phyloP scores from a whole-genome alignment of 169 alveolate species.

The Plasmodium relictum region DNA sequence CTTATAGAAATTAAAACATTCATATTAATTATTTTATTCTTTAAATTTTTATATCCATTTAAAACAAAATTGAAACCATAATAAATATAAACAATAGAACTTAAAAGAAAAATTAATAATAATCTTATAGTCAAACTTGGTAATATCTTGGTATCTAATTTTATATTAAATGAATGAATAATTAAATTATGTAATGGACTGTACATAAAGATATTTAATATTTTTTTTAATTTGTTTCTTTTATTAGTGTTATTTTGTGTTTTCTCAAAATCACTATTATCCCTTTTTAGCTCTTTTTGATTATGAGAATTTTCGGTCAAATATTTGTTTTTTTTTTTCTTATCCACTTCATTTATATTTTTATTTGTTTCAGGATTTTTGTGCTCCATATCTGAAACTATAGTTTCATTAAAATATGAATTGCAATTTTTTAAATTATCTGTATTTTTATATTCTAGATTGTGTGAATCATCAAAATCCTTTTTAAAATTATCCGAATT shows the following conservation, averaged over 20 bases:
- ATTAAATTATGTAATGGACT: not conserved
- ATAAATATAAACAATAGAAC: slow-evolving; percentile 55
- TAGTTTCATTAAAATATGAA: no score
- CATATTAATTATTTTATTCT: slow-evolving; percentile 67
- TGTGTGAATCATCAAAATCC: no score
- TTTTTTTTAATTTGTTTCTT: not conserved
- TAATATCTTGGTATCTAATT: slow-evolving; percentile 27
- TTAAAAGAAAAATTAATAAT: slow-evolving; percentile 49
- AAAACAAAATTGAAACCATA: slow-evolving; percentile 55
- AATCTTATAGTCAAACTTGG: slow-evolving; percentile 32
- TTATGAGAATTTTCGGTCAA: not conserved
- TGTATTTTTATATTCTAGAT: no score
- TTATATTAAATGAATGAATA: not conserved
- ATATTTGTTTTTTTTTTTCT: not conserved
- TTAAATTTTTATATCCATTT: slow-evolving; percentile 67
- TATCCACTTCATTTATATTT: not conserved
- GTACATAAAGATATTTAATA: not conserved
- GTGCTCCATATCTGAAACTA: not conserved
- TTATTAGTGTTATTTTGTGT: not conserved
- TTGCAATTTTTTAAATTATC: no score
- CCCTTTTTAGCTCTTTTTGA: no score
- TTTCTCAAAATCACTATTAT: no score
- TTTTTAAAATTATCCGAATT: no score
- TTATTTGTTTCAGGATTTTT: not conserved
- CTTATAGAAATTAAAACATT: slow-evolving; percentile 64